These are phyloP conservation scores for Alisma plantagoaquatica DNA, from an alignment of 106 monocot species.

Conservation along the genomic window DNA sequence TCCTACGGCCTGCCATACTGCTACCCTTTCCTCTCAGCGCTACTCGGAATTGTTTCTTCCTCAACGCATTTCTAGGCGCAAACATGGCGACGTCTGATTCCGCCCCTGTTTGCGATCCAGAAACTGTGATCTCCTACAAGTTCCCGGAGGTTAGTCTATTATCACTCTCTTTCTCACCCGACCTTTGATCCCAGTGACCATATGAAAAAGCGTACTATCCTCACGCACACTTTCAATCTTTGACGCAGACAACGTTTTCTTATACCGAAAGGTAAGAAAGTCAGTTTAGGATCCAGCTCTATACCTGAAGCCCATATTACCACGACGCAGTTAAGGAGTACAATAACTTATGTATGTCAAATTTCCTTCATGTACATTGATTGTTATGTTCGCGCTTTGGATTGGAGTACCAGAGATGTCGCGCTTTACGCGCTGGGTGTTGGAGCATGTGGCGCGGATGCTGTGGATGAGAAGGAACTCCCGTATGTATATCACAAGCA, in stretches of 20 bases:
- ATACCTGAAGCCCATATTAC: not conserved
- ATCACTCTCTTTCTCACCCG: not conserved
- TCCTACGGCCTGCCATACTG: too few species aligned
- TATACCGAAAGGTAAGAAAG: conserved; percentile 66
- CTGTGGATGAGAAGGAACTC: conserved; percentile 81
- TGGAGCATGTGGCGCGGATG: conserved; percentile 65
- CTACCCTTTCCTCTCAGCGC: too few species aligned
- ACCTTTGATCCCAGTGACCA: not conserved
- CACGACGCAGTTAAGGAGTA: not conserved
- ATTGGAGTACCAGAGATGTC: conserved; percentile 62
- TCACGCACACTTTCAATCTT: not conserved
- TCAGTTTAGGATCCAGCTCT: not conserved
- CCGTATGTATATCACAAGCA: conserved; percentile 67
- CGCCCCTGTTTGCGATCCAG: conserved; percentile 34
- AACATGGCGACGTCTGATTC: conserved; percentile 41
- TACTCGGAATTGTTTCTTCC: too few species aligned
- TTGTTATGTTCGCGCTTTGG: not conserved
- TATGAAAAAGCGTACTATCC: not conserved
- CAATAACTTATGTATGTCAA: not conserved
- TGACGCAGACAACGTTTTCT: conserved; percentile 42
- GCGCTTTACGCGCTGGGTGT: conserved; percentile 81
- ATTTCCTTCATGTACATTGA: too few species aligned
- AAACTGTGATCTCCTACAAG: conserved; percentile 62
- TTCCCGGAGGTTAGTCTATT: conserved; percentile 50
- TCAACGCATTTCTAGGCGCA: too few species aligned